Evolutionary conservation across 805 yeast species (phyloP).

Genomic region (Yarrowia osloensis): DNA sequence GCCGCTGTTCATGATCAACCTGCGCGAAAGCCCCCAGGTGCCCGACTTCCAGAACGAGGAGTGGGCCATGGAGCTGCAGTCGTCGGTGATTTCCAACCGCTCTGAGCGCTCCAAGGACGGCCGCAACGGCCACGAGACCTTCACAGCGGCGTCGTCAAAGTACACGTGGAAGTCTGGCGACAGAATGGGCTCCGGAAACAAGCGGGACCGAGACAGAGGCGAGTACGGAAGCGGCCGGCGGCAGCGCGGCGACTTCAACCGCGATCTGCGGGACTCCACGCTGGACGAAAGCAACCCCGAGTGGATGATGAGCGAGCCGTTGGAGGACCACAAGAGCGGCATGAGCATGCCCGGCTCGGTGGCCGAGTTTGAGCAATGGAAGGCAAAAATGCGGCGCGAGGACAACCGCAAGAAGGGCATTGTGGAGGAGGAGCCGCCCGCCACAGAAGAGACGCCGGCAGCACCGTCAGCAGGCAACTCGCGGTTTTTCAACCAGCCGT

Average conservation of each 20-base stretch:
- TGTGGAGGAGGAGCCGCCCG: constrained; percentile 1
- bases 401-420: constrained; percentile 23
- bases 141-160: constrained; percentile 16
- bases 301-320: constrained; percentile 26
- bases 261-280: constrained; percentile 10
- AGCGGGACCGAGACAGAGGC: constrained; percentile 18
- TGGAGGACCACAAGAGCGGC: constrained; percentile 24
- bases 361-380: constrained; percentile 40
- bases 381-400: constrained; percentile 31
- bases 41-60: constrained; percentile 27
- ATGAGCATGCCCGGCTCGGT: constrained; percentile 31
- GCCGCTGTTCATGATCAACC: constrained; percentile 24
- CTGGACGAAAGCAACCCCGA: constrained; percentile 24
- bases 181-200: constrained; percentile 2
- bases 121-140: constrained; percentile 10
- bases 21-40: constrained; percentile 19
- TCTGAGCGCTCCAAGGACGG: constrained; percentile 1
- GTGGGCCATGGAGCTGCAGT: constrained; percentile 27
- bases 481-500: neutral
- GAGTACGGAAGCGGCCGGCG: constrained; percentile 18
- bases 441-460: neutral
- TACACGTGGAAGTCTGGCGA: constrained; percentile 29
- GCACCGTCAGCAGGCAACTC: constrained; percentile 16
- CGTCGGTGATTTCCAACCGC: constrained; percentile 16
- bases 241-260: constrained; percentile 22